phyloP scores from a whole-genome alignment of 495 filamentous ascomycete species.

The Aspergillus sclerotioniger region DNA sequence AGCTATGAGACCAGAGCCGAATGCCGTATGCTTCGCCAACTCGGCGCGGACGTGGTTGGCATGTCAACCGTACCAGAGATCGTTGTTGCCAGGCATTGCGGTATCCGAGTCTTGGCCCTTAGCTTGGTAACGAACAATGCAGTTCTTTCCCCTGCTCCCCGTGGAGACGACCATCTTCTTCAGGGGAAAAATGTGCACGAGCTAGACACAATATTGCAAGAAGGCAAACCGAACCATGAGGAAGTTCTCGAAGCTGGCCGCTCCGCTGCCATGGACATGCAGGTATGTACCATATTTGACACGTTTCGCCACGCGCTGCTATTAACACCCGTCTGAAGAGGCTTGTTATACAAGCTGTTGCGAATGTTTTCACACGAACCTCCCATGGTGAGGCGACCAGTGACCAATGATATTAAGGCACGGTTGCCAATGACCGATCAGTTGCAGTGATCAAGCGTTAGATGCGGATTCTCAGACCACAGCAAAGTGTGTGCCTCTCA shows the following conservation, averaged over 20 bases:
- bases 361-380: neutral
- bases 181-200: conserved; percentile 43
- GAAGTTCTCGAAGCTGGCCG: conserved; percentile 68
- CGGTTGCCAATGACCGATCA: neutral
- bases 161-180: conserved; percentile 55
- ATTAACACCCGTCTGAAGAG: conserved; percentile 32
- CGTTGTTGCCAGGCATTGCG: conserved; percentile 68
- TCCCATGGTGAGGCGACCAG: neutral
- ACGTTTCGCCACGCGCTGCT: neutral
- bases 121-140: conserved; percentile 76
- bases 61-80: conserved; percentile 82
- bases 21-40: conserved; percentile 64
- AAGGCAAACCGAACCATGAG: conserved; percentile 69
- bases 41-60: conserved; percentile 72
- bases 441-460: neutral
- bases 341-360: conserved; percentile 39
- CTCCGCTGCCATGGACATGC: conserved; percentile 64
- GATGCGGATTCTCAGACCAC: too few relatives aligned
- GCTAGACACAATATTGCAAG: conserved; percentile 54
- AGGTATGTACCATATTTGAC: conserved; percentile 42
- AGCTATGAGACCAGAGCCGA: conserved; percentile 78
- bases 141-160: conserved; percentile 60
- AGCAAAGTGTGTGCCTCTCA: too few relatives aligned
- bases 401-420: neutral
- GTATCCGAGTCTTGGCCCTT: conserved; percentile 67